Evolutionary conservation across 768 basidiomycete genomes (phyloP), one percentile per base, ranked within the genome.

Genomic region (Leucocoprinus birnbaumii): DNA sequence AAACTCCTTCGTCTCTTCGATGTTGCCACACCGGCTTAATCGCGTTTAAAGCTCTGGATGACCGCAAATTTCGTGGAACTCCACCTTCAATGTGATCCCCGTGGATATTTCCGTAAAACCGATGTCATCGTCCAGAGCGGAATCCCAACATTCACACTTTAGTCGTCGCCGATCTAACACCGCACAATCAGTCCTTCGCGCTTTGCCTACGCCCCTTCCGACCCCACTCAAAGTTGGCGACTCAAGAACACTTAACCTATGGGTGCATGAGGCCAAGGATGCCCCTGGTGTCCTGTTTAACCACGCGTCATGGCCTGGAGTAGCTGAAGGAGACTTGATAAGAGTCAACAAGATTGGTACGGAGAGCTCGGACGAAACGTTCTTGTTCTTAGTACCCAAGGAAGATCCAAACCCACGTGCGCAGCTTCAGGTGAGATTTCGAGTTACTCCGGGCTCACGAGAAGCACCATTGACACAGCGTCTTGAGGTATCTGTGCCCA

Each of bases 291-390:
- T 90, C 52, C 73, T 84, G 16, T 78, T 94, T 66, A 91, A 92
- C 59, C 86, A 85, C 42, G 73, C 82, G 10, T 82, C 76, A 66
- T 91, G 88, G 86, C 87, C 88, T 5, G 91, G 91, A 2, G 86
- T 91, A 27, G 72, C 75, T 43, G 86, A 88, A 60, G 91, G 89
- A 7, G 91, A 93, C 62, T 70, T 90, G 64, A 63, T 93, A 40
- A 77, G 80, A 51, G 80, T 91, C 13, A 68, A 63, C 51, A 69
- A 71, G 44, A 70, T 71, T 50, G 72, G 71, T 46, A 65, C 77
- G 22, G 75, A 76, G 6, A 71, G 73, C 19, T 59, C 63, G 18
- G 65, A 68, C 16, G 63, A 63, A 65, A 80, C 61, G 62, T 87
- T 78, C 52, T 71, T 92, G 34, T 91, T 92, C 65, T 75, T 79